Evolutionary conservation across 78 protist species (phyloP), one percentile per base, ranked within the genome.

Genomic region (Kipferlia bialata): DNA sequence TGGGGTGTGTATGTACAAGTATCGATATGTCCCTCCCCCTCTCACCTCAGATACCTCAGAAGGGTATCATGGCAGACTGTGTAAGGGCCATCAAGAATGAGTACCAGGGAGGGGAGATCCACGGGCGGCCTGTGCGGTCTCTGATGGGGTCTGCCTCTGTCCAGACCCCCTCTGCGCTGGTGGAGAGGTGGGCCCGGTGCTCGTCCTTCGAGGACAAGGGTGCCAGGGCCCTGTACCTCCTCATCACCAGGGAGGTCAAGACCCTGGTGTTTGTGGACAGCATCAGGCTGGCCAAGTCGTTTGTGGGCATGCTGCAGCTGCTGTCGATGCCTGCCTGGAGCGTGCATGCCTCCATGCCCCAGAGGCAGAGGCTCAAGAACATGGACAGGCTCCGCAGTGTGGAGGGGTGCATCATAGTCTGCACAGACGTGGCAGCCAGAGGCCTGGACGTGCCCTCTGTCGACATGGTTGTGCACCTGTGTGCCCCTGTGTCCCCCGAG

Each of bases 201-300:
- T 26, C 32, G 60, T 24, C 70, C 6, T 22, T 45, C 28, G 75
- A 53, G 13, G 80, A 76, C 36, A 80, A 78, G 39, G 86, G 74
- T 24, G 37, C 34, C 15, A 41, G 22, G 45, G 70, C 84, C 38
- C 76, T 57, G 64, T 34, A 73, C 41, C 80, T 86, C 31, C 65
- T 83, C 29, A 53, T 57, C 32, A 20, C 74, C 24, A 57, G 37
- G 64, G 48, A 58, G 1, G 90, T 83, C 22, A 36, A 83, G 12
- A 80, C 88, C 29, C 29, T 88, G 60, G 81, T 88, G 36, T 88
- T 88, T 59, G 83, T 70, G 28, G 87, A 88, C 79, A 64, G 89
- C 17, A 76, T 86, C 64, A 66, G 64, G 64, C 41, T 58, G 44
- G 80, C 79, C 39, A 55, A 1, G 66, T 77, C 82, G 39, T 48